Conservation (phyloP, 2,329 filamentous ascomycete species). For the Aspergillus piperis region DNA sequence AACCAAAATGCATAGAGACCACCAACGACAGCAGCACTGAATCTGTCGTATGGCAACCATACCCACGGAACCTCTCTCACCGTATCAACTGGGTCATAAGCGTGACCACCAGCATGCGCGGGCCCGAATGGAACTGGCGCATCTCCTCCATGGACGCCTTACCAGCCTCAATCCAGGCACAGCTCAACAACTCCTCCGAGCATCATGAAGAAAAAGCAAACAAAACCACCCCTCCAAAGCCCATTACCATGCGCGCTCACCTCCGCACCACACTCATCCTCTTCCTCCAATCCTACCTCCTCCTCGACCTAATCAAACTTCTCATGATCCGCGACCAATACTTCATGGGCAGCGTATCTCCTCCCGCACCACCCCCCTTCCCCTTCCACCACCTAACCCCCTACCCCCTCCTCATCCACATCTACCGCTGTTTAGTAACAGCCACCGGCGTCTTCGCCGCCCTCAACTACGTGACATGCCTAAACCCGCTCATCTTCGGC, state of each 20-base stretch:
- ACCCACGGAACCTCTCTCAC: conserved; percentile 52
- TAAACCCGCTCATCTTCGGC: conserved; percentile 62
- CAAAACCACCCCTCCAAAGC: too few relatives aligned
- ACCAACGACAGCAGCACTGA: conserved; percentile 9
- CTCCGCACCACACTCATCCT: conserved; percentile 48
- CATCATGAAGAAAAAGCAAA: not conserved
- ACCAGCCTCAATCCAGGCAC: conserved; percentile 29
- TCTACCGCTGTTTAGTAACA: conserved; percentile 60
- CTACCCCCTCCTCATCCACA: conserved; percentile 48
- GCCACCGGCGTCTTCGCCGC: conserved; percentile 60
- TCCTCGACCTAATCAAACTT: conserved; percentile 70
- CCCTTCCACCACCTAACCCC: conserved; percentile 44
- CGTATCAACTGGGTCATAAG: conserved; percentile 61
- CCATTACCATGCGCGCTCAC: conserved; percentile 38
- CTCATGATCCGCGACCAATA: conserved; percentile 76
- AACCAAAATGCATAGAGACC: not conserved
- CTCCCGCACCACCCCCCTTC: conserved; percentile 44
- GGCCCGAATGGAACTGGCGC: conserved; percentile 63
- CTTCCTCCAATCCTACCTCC: conserved; percentile 62
- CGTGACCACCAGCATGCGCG: conserved; percentile 59
- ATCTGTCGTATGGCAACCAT: conserved; percentile 55
- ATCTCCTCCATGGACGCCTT: conserved; percentile 47
- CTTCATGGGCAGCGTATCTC: conserved; percentile 63
- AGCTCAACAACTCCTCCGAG: conserved; percentile 18
- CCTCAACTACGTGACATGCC: conserved; percentile 61